Base-by-base conservation (phyloP, 129 eudicot genomes). In the Smallanthus sonchifolius region DNA sequence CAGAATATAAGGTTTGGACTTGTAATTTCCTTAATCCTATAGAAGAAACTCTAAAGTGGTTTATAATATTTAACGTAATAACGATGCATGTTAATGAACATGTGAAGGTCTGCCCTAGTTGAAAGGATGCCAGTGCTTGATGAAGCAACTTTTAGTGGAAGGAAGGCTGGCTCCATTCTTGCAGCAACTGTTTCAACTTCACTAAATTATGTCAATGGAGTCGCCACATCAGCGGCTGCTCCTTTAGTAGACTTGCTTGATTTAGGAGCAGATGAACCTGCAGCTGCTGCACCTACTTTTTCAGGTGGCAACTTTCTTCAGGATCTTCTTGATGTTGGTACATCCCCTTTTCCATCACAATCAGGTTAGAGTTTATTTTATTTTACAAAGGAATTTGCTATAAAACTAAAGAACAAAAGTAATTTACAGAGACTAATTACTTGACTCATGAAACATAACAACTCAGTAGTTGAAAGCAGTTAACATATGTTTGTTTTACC, bases 51-150 rank as follows among this genome's bases (percentile, higher is more conserved):
- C 32, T 6, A 10, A 51, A 16, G 62, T 47, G 66, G 24, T 44
- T 37, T 73, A 47, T 32, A 14, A 34, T 61, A 13, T 56, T 28
- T 51, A 57, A 34, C 14, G 52, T 61, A 24, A 61, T 73, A 73
- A 64, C 44, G 57, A n/a, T 75, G 39, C 72, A 78, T 54, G 49
- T 19, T 42, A 9, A 38, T 81, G 71, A 44, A 73, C 72, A 19
- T 44, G 48, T 75, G 69, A 88, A 94, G 99, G 85, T 87, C 97
- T 69, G 76, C 87, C 7, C 79, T 94, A 75, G 91, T 91, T 45
- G 99, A 94, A 75, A 82, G 91, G 78, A 94, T 94, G 97, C 99
- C 99, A 5, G 96, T 88, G 59, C 96, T 94, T 72, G 99, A 94
- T 77, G 99, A 94, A 77, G 92, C 97, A 76, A 91, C 91, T 44